Conservation (phyloP, 2,329 filamentous ascomycete species). For the Sporothrix variecibatus region DNA sequence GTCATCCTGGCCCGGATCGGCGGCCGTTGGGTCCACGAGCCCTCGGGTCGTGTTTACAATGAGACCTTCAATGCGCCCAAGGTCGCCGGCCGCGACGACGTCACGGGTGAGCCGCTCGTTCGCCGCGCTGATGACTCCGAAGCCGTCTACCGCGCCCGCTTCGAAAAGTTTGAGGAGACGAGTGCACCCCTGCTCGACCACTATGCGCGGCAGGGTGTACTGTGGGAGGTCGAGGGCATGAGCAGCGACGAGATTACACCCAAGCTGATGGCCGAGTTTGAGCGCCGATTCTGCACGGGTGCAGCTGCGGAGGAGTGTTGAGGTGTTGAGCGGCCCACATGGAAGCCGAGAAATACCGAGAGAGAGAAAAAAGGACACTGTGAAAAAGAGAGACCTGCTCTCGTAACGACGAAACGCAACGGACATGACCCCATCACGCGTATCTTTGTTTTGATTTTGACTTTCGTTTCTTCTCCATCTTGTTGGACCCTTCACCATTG, state of each 20-base stretch:
- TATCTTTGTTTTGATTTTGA: neutral
- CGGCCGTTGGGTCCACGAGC: conserved; percentile 89
- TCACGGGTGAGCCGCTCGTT: conserved; percentile 84
- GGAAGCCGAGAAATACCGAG: neutral
- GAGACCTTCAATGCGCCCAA: conserved; percentile 87
- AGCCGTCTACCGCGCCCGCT: conserved; percentile 77
- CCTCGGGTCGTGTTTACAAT: conserved; percentile 92
- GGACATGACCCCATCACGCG: conserved; percentile 13
- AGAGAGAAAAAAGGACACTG: neutral
- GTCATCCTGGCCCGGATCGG: conserved; percentile 89
- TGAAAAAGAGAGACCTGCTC: neutral
- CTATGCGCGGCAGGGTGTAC: conserved; percentile 78
- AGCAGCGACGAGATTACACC: conserved; percentile 95
- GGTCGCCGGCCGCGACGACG: conserved; percentile 77
- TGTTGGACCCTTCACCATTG: neutral
- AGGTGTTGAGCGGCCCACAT: neutral
- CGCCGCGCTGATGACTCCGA: conserved; percentile 85
- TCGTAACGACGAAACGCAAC: conserved; percentile 14
- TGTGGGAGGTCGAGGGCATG: conserved; percentile 85
- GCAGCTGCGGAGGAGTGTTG: neutral
- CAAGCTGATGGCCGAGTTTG: conserved; percentile 81
- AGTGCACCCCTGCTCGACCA: conserved; percentile 84
- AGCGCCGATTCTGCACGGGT: conserved; percentile 62
- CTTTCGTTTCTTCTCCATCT: neutral
- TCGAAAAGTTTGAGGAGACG: conserved; percentile 83